Evolutionary conservation across 2,329 filamentous ascomycete species (phyloP).

Genomic region (Albifimbria verrucaria): DNA sequence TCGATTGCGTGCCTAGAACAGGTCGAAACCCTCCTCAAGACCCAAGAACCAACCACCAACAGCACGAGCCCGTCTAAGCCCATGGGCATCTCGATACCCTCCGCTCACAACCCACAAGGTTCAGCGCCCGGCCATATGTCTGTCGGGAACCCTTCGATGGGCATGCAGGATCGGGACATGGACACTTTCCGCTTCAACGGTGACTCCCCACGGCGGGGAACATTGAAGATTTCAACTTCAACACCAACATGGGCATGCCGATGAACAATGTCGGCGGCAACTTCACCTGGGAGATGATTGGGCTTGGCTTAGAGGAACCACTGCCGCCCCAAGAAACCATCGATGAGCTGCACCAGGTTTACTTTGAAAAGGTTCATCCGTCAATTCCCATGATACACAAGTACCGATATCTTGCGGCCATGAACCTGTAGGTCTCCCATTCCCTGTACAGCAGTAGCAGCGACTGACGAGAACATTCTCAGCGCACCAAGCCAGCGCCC

Average conservation of each 20-base stretch:
- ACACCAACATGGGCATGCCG: slow-evolving; percentile 43
- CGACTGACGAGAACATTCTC: slow-evolving; percentile 7
- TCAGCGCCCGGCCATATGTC: slow-evolving; percentile 21
- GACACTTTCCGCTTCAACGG: slow-evolving; percentile 54
- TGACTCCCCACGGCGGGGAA: slow-evolving; percentile 48
- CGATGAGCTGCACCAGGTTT: slow-evolving; percentile 85
- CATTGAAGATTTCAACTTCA: slow-evolving; percentile 59
- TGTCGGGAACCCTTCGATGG: slow-evolving; percentile 43
- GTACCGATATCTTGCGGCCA: slow-evolving; percentile 79
- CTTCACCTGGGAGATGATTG: slow-evolving; percentile 77
- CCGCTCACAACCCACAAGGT: slow-evolving; percentile 25
- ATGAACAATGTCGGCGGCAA: slow-evolving; percentile 48
- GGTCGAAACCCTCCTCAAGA: slow-evolving; percentile 87
- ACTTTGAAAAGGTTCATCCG: slow-evolving; percentile 86
- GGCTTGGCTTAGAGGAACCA: slow-evolving; percentile 56
- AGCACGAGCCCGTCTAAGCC: slow-evolving; percentile 35
- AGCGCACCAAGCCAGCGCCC: slow-evolving; percentile 80
- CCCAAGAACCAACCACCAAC: slow-evolving; percentile 49
- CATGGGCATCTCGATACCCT: slow-evolving; percentile 15
- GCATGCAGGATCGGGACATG: slow-evolving; percentile 45
- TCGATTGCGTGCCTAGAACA: slow-evolving; percentile 59
- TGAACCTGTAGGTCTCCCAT: slow-evolving; percentile 66
- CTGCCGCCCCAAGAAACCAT: slow-evolving; percentile 60
- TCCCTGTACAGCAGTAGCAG: background rate
- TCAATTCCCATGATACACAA: slow-evolving; percentile 87